Percentiles rank a stretch among this genome's conserved stretches.
These are phyloP conservation scores for Nectriaceae sp. DNA, from an alignment of 2,329 filamentous ascomycete genomes.

Conservation along the genomic window DNA sequence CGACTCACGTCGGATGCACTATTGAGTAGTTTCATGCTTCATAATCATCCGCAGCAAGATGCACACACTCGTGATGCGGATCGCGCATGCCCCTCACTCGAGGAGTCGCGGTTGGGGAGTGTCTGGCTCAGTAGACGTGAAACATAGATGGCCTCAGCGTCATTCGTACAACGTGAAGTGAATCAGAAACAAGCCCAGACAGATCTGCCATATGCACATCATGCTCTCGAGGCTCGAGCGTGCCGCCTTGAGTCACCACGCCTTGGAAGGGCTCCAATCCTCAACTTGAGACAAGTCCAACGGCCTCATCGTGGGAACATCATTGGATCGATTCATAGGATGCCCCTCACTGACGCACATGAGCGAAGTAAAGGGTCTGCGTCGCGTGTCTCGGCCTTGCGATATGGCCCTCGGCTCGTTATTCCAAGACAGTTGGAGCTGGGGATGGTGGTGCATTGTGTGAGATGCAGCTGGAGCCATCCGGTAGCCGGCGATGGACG, in stretches of 20 bases:
- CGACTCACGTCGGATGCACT: neutral
- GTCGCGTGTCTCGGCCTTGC: slow-evolving; percentile 18
- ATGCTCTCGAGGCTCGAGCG: slow-evolving; percentile 1
- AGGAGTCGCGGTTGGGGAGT: neutral
- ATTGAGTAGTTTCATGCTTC: neutral
- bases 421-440: slow-evolving; percentile 7
- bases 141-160: neutral
- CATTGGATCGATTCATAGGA: slow-evolving; percentile 14
- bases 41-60: neutral
- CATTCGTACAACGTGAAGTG: neutral
- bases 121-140: neutral
- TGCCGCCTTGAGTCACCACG: slow-evolving; percentile 5
- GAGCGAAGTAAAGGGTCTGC: slow-evolving; percentile 12
- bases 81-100: neutral
- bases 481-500: slow-evolving; percentile 10
- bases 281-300: slow-evolving; percentile 15
- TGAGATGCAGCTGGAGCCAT: slow-evolving; percentile 10
- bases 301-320: slow-evolving; percentile 6
- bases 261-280: slow-evolving; percentile 13
- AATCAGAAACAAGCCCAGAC: slow-evolving; percentile 1
- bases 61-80: neutral
- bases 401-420: slow-evolving; percentile 13
- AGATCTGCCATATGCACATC: slow-evolving; percentile 4
- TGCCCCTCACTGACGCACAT: slow-evolving; percentile 10
- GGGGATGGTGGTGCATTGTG: slow-evolving; percentile 11